Evolutionary conservation across 805 yeast genomes (phyloP).

Genomic region (Lachancea thermotolerans): DNA sequence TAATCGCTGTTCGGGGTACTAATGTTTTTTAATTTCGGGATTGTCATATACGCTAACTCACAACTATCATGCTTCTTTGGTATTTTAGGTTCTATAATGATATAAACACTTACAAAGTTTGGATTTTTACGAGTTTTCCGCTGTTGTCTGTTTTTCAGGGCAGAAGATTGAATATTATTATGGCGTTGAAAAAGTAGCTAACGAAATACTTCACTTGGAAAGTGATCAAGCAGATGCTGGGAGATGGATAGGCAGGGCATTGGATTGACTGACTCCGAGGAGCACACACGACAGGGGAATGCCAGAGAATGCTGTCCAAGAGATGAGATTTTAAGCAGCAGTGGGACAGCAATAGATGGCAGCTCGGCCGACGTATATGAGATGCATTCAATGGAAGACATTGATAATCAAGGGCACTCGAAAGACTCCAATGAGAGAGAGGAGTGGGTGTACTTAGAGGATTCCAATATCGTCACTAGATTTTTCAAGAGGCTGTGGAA

Average conservation of each 20-base stretch:
- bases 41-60: background rate
- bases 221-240: no score
- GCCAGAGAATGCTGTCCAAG: background rate
- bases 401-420: background rate
- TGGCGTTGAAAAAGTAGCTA: no score
- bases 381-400: background rate
- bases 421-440: background rate
- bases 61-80: background rate
- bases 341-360: constrained; percentile 5
- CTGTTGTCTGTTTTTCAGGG: no score
- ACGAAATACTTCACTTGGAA: no score
- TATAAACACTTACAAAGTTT: no score
- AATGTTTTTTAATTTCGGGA: background rate
- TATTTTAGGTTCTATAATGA: background rate
- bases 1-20: constrained; percentile 1
- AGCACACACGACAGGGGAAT: no score
- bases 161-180: no score
- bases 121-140: no score
- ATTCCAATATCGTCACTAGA: constrained; percentile 13
- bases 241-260: no score
- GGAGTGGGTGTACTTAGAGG: constrained; percentile 19
- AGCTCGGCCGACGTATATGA: constrained; percentile 2
- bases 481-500: constrained; percentile 39
- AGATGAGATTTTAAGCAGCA: constrained; percentile 1
- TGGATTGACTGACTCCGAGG: no score